Evolutionary conservation across 2,329 filamentous ascomycete genomes (phyloP).

Genomic region (Plectosphaerella sp.): DNA sequence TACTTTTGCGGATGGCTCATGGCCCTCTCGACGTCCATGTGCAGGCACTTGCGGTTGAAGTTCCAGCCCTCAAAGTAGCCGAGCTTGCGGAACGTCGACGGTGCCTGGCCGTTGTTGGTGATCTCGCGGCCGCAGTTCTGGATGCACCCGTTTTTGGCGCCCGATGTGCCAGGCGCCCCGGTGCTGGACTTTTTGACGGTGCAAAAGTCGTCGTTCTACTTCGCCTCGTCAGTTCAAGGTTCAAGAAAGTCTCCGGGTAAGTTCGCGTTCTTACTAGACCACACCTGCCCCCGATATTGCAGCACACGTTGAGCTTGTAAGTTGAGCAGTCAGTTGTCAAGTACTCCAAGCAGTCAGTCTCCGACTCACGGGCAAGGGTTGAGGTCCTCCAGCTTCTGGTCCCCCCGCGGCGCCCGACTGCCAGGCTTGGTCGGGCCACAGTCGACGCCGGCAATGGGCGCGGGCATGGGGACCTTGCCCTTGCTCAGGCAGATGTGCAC

Average conservation of each 20-base stretch:
- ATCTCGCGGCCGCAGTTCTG: conserved; percentile 32
- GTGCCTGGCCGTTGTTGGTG: conserved; percentile 12
- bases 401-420: conserved; percentile 24
- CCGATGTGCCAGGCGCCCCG: conserved; percentile 30
- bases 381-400: conserved; percentile 27
- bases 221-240: too few species aligned
- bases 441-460: conserved; percentile 9
- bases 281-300: conserved; percentile 18
- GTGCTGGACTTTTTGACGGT: conserved; percentile 12
- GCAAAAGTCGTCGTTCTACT: conserved; percentile 17
- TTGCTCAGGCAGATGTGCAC: conserved; percentile 18
- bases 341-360: too few species aligned
- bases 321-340: too few species aligned
- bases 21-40: conserved; percentile 19
- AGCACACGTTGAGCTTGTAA: conserved; percentile 30
- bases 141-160: conserved; percentile 18
- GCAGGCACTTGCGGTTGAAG: conserved; percentile 19
- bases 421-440: conserved; percentile 21
- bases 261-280: not conserved
- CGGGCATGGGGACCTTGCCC: conserved; percentile 15
- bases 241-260: too few species aligned
- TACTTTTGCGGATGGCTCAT: conserved; percentile 9
- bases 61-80: conserved; percentile 30
- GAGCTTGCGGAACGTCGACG: conserved; percentile 17
- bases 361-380: conserved; percentile 36